Evolutionary conservation across 495 filamentous ascomycete genomes (phyloP), one percentile per base, ranked within the genome.

Genomic region (Penicillium malachiteum): DNA sequence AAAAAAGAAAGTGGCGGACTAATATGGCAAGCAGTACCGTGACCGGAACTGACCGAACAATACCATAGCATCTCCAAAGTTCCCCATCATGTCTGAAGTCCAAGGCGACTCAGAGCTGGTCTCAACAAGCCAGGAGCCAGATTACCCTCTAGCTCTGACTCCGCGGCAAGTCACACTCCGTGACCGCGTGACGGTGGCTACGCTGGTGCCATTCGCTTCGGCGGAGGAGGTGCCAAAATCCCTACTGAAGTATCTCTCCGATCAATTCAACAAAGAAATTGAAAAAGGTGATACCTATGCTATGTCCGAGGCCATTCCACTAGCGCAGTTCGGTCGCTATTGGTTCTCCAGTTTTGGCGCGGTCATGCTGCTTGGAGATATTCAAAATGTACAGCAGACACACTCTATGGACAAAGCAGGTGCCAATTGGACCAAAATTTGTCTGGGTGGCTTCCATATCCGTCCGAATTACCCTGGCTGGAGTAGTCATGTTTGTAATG

Each of bases 301-400:
- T 40, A 92, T 97, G 86, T 83, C 89, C 54, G 86, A 91, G 26
- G 78, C 86, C 11, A 84, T 97, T 73, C 74, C 88, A 5, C 70
- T 88, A 17, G 81, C 85, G 3, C 84, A 85, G 39, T 98, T 97
- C 57, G 85, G 85, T 11, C 78, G 84, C 31, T 97, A 96, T 67
- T 98, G 94, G 94, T 95, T 98, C 67, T 89, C 91, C 56, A 95
- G 92, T 61, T 97, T 97, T 61, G 92, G 81, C 44, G 93, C 91
- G 8, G 83, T 98, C 57, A 97, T 97, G 93, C 75, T 97, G 2
- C 80, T 96, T 12, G 94, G 94, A 13, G 84, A 88, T 57, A 84
- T 93, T 43, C 81, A 87, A 35, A 82, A 81, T 39, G 78, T 79
- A 31, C 80, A 87, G 52, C 82, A 90, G 60, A 69, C 83, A 2